Percentiles rank a stretch among this genome's conserved stretches.
phyloP scores from a whole-genome alignment of 2,329 filamentous ascomycete species.

The Sarocladium kiliense region DNA sequence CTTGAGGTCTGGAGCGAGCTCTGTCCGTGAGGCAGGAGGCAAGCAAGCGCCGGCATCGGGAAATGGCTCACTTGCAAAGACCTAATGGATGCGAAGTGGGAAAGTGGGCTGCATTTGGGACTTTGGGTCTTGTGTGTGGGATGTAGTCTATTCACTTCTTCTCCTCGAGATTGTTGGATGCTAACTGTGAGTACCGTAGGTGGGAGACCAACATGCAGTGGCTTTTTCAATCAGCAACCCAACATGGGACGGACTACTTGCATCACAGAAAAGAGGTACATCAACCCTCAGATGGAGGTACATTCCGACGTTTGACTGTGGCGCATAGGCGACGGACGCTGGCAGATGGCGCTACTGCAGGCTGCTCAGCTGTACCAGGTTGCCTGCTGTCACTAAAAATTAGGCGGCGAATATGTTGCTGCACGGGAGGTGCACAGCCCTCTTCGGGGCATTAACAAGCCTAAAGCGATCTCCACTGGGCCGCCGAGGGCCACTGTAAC shows the following conservation, averaged over 20 bases:
- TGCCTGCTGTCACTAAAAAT: background rate
- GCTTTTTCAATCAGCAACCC: too few species aligned
- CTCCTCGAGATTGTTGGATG: too few species aligned
- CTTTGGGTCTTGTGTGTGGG: background rate
- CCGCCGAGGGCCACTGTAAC: background rate
- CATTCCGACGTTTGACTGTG: background rate
- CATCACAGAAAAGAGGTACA: background rate
- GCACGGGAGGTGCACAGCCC: constrained; percentile 1
- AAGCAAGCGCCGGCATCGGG: background rate
- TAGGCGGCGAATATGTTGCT: background rate
- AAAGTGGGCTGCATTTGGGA: background rate
- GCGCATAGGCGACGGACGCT: background rate
- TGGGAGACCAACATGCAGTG: too few species aligned
- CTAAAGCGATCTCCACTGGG: background rate
- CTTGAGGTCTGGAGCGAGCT: background rate
- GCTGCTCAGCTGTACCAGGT: background rate
- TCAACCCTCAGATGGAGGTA: background rate
- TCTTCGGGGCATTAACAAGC: background rate
- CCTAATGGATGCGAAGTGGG: background rate
- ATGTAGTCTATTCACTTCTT: background rate
- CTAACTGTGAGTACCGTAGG: too few species aligned
- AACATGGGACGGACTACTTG: too few species aligned
- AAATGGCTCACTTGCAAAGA: background rate
- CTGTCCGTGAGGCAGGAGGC: background rate
- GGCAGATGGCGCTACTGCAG: background rate